Conservation (phyloP, 805 yeast genomes). For the Schizosaccharomyces cryophilus region DNA sequence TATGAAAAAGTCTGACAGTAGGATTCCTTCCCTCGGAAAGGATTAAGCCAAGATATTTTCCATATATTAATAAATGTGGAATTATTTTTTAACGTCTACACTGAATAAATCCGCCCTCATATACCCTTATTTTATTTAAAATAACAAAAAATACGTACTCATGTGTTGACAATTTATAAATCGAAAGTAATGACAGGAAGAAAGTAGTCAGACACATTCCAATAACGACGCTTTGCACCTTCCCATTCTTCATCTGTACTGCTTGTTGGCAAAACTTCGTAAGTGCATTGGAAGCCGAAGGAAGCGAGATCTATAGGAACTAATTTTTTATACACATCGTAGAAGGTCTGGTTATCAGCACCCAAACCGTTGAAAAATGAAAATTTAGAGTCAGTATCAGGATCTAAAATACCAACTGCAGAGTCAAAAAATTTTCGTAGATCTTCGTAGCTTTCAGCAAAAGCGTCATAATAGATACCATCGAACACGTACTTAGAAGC, state of each 20-base stretch:
- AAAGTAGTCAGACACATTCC: neutral
- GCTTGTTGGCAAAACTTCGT: constrained; percentile 13
- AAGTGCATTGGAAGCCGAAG: constrained; percentile 51
- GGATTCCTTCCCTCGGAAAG: too few relatives aligned
- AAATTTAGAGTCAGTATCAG: constrained; percentile 34
- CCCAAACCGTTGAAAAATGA: constrained; percentile 85
- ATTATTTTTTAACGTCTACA: too few relatives aligned
- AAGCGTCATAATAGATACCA: constrained; percentile 85
- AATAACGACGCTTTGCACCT: constrained; percentile 1
- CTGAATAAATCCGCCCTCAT: too few relatives aligned
- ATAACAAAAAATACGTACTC: too few relatives aligned
- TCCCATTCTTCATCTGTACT: constrained; percentile 1
- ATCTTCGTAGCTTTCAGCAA: constrained; percentile 73
- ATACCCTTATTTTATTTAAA: too few relatives aligned
- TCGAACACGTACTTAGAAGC: constrained; percentile 51
- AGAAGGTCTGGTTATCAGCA: constrained; percentile 48
- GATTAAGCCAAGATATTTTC: too few relatives aligned
- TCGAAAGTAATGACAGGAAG: neutral
- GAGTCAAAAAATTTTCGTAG: constrained; percentile 67
- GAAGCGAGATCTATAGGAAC: constrained; percentile 57
- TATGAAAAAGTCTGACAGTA: too few relatives aligned
- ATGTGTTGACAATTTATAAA: neutral
- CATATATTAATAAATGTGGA: too few relatives aligned
- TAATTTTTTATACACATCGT: constrained; percentile 64
- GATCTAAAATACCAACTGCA: constrained; percentile 36